Evolutionary conservation across 2,329 filamentous ascomycete genomes (phyloP).

Genomic region (Dothidotthia symphoricarpi): DNA sequence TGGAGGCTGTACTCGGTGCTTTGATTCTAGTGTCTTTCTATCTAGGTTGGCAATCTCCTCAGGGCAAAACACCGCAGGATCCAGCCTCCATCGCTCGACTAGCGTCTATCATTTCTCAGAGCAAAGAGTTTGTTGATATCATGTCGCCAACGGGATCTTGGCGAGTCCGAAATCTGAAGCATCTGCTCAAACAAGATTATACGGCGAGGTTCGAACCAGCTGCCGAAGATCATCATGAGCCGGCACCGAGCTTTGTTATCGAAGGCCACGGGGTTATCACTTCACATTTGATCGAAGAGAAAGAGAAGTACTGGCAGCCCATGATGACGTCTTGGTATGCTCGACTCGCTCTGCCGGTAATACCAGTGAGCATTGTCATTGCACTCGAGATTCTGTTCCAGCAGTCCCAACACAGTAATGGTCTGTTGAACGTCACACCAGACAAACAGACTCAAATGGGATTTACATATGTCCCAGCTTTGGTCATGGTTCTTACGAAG

Average conservation of each 20-base stretch:
- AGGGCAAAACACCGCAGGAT: neutral
- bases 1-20: neutral
- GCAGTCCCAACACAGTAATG: neutral
- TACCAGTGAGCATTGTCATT: neutral
- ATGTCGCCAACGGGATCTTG: neutral
- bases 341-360: neutral
- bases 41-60: neutral
- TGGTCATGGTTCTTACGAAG: conserved; percentile 2
- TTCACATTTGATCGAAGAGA: no score
- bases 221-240: neutral
- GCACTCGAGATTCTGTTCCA: neutral
- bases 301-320: neutral
- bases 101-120: neutral
- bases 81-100: neutral
- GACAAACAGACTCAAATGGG: neutral
- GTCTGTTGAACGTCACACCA: neutral
- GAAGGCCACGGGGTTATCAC: neutral
- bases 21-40: neutral
- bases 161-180: neutral
- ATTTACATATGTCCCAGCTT: neutral
- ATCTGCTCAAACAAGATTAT: neutral
- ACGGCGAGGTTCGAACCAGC: neutral
- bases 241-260: neutral
- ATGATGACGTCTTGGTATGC: neutral
- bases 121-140: neutral